Evolutionary conservation across 331 rosid genomes (phyloP).

Genomic region (Quercus tomentella): DNA sequence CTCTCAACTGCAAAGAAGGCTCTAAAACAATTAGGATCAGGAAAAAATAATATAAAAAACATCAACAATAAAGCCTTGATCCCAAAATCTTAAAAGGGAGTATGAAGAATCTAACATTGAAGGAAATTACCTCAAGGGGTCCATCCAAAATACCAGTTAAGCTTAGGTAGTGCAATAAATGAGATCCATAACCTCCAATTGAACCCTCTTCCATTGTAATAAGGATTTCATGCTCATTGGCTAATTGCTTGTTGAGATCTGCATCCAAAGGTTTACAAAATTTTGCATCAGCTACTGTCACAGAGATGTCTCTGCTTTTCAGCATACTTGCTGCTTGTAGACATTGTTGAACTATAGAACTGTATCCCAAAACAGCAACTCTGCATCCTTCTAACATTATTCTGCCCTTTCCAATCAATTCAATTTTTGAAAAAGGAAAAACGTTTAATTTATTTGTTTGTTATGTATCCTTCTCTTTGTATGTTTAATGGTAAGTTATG

Average conservation of each 20-base stretch:
- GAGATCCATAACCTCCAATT: constrained; percentile 87
- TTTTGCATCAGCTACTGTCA: constrained; percentile 87
- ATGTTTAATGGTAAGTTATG: constrained; percentile 1
- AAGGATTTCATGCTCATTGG: constrained; percentile 73
- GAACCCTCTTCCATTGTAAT: constrained; percentile 86
- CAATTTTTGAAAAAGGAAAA: background rate
- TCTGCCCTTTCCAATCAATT: constrained; percentile 82
- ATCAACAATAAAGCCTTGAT: background rate
- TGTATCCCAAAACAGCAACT: constrained; percentile 77
- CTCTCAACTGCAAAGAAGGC: constrained; percentile 63
- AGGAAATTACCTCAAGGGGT: constrained; percentile 53
- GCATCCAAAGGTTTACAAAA: constrained; percentile 91
- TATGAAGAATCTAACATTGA: background rate
- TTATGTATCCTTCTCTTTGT: background rate
- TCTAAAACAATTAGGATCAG: background rate
- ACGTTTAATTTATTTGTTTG: background rate
- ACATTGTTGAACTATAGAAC: constrained; percentile 73
- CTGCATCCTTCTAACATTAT: constrained; percentile 59
- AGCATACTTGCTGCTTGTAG: constrained; percentile 57
- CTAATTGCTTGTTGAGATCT: constrained; percentile 47
- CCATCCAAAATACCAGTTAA: constrained; percentile 70
- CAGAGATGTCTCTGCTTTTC: constrained; percentile 37
- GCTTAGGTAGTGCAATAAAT: constrained; percentile 70
- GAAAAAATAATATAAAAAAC: background rate
- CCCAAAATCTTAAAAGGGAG: background rate